Conservation (phyloP, 257 asterid species). For the Knoxia roxburghii region DNA sequence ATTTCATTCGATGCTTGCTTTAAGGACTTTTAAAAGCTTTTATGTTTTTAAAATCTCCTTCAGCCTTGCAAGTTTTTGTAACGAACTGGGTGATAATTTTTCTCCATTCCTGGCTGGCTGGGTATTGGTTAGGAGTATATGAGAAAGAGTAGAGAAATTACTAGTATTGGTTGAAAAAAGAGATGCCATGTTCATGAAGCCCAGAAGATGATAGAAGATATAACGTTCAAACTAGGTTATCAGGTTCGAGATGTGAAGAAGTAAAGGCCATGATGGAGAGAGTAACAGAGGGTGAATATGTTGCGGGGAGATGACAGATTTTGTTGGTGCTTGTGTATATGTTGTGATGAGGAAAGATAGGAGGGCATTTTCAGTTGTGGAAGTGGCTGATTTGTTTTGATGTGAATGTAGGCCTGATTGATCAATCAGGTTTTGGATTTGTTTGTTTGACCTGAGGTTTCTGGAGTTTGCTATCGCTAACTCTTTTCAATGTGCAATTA, state of each 20-base stretch:
- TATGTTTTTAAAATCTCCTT: too few relatives aligned
- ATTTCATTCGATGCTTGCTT: too few relatives aligned
- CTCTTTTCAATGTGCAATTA: slow-evolving; percentile 37
- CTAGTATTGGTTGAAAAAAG: too few relatives aligned
- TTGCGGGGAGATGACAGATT: slow-evolving; percentile 58
- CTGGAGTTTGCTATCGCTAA: slow-evolving; percentile 62
- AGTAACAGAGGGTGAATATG: slow-evolving; percentile 64
- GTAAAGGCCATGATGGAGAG: slow-evolving; percentile 38
- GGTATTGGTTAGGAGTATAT: too few relatives aligned
- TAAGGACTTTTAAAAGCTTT: too few relatives aligned
- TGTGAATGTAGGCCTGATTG: slow-evolving; percentile 68
- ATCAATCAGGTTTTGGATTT: slow-evolving; percentile 50
- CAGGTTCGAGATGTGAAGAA: slow-evolving; percentile 34
- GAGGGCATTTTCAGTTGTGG: slow-evolving; percentile 40
- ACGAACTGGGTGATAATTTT: too few relatives aligned
- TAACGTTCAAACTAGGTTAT: slow-evolving; percentile 41
- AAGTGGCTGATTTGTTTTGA: slow-evolving; percentile 42
- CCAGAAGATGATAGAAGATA: slow-evolving; percentile 42
- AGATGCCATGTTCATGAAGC: slow-evolving; percentile 48
- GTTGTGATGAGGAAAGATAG: slow-evolving; percentile 59
- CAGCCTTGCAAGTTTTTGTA: too few relatives aligned
- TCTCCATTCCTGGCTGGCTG: too few relatives aligned
- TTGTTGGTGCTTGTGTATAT: slow-evolving; percentile 69
- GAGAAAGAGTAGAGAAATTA: too few relatives aligned
- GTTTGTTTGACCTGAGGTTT: slow-evolving; percentile 47